Percentiles rank a stretch among this genome's conserved stretches.
phyloP scores from a whole-genome alignment of 2,329 filamentous ascomycete species.

The Hymenoscyphus salicellus region DNA sequence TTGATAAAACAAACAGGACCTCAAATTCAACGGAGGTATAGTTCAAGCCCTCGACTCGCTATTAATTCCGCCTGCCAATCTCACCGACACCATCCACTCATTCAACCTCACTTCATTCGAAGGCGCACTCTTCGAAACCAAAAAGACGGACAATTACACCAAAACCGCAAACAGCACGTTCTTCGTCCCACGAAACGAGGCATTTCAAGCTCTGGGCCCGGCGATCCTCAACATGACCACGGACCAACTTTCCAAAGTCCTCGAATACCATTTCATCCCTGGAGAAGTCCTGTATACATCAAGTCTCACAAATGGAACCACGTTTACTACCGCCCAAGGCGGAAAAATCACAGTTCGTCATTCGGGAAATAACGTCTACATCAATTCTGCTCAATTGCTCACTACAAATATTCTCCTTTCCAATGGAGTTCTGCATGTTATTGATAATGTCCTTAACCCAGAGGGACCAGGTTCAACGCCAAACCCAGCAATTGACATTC shows the following conservation, averaged over 20 bases:
- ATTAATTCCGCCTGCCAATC: slow-evolving; percentile 45
- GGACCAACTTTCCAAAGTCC: slow-evolving; percentile 32
- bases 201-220: slow-evolving; percentile 38
- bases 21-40: slow-evolving; percentile 48
- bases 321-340: slow-evolving; percentile 31
- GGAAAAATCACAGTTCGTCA: slow-evolving; percentile 38
- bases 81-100: slow-evolving; percentile 38
- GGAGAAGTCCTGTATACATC: slow-evolving; percentile 34
- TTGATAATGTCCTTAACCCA: slow-evolving; percentile 47
- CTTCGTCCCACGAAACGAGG: slow-evolving; percentile 37
- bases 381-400: slow-evolving; percentile 40
- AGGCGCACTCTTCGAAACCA: slow-evolving; percentile 36
- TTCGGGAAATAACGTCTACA: slow-evolving; percentile 39
- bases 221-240: slow-evolving; percentile 34
- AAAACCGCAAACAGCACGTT: slow-evolving; percentile 51
- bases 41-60: slow-evolving; percentile 53
- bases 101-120: slow-evolving; percentile 41
- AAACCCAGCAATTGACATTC: slow-evolving; percentile 38
- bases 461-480: slow-evolving; percentile 38
- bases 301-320: slow-evolving; percentile 34
- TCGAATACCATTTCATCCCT: slow-evolving; percentile 39
- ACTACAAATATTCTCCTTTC: slow-evolving; percentile 35
- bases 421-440: slow-evolving; percentile 37
- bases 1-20: slow-evolving; percentile 38
- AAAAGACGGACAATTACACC: slow-evolving; percentile 38